Evolutionary conservation across 305 asterid genomes (phyloP), one percentile per base, ranked within the genome.

Genomic region (Petunia hybrid): DNA sequence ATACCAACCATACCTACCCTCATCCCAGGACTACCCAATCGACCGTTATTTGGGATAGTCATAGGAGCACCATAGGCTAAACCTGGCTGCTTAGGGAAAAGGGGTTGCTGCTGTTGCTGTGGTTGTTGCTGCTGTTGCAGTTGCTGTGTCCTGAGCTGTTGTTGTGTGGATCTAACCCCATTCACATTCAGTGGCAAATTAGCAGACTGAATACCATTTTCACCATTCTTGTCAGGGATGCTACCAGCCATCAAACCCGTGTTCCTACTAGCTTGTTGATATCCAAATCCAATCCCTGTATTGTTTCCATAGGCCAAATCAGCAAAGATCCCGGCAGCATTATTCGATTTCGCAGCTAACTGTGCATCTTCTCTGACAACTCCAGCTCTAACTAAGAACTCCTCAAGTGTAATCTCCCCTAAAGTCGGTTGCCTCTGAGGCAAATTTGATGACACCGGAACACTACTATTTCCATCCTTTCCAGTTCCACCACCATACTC

Each of bases 351-450:
- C 16, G 86, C 88, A 74, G 88, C 85, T 75, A 87, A 35, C 60
- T 88, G 94, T 78, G 91, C 84, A 64, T 94, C 99, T 84, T 96
- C 98, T 84, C 93, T 92, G 53, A 90, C 97, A 35, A 90, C 98
- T 36, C 99, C 98, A 13, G 99, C 98, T 87, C 91, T 90, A 43
- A 85, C 89, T 84, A 97, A 85, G 83, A 94, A 96, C 83, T 96
- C 99, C 88, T 96, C 99, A 1, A 96, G 95, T 22, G 99, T 94
- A 1, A 94, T 85, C 84, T 94, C 98, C 42, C 99, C 96, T 56
- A 97, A 86, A 78, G 97, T 93, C 8, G 81, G 94, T 76, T 97
- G 92, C 86, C 92, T 91, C 59, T 90, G 93, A 4, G 95, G 91
- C 85, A 89, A 63, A 68, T 82, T 86, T 4, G 92, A 81, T 16